phyloP scores from a whole-genome alignment of 148 eudicot species.

The Oxyria digyna region DNA sequence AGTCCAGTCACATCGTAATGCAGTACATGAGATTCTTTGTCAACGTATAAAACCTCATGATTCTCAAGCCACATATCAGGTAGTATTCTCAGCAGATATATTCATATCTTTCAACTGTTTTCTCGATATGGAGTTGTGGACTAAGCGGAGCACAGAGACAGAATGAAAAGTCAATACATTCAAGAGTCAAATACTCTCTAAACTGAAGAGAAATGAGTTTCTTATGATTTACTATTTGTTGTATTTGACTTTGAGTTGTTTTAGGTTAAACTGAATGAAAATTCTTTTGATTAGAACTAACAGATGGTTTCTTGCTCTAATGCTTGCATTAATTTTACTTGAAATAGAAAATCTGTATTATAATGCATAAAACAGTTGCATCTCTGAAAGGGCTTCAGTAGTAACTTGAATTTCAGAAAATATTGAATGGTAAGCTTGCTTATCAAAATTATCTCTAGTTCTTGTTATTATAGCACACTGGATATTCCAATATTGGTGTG shows the following conservation, averaged over 20 bases:
- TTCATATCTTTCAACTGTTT: not conserved
- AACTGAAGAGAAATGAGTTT: not conserved
- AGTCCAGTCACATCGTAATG: not conserved
- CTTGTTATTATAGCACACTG: not conserved
- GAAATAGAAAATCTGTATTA: not conserved
- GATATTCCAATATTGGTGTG: not conserved
- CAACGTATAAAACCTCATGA: slow-evolving; percentile 5
- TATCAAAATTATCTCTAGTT: not conserved
- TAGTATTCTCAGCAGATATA: not conserved
- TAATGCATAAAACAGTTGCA: not conserved
- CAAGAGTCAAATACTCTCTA: not conserved
- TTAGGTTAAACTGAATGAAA: not conserved
- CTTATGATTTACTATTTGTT: not conserved
- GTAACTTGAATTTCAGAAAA: not conserved
- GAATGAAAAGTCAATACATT: not conserved
- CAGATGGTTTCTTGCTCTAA: not conserved
- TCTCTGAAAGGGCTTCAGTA: not conserved
- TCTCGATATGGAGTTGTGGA: not conserved
- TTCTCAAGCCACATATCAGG: slow-evolving; percentile 7
- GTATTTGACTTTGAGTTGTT: not conserved
- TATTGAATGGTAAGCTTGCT: not conserved
- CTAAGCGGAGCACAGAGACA: not conserved
- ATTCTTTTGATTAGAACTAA: not conserved
- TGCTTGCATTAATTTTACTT: not conserved
- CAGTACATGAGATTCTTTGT: not conserved